These are phyloP conservation scores for Sporothrix phasma DNA, from an alignment of 2,329 filamentous ascomycete genomes.

Conservation along the genomic window DNA sequence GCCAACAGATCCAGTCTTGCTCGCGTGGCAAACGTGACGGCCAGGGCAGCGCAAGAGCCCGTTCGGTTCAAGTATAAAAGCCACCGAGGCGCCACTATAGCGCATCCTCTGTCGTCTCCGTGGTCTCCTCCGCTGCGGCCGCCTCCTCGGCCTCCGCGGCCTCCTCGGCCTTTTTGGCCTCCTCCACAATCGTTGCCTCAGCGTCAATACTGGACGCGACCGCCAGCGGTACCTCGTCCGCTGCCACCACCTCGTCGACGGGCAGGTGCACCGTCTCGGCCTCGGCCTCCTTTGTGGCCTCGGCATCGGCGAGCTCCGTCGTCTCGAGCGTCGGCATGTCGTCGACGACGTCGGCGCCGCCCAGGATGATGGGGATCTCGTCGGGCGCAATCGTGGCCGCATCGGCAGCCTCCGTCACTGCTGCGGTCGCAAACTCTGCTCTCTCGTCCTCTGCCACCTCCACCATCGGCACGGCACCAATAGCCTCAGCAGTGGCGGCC, in stretches of 20 bases:
- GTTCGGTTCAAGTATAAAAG: neutral
- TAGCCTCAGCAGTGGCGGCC: neutral
- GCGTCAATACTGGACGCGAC: constrained; percentile 9
- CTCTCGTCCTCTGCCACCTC: neutral
- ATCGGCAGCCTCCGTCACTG: neutral
- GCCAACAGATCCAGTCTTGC: neutral
- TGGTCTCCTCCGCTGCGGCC: neutral
- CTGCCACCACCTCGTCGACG: constrained; percentile 18
- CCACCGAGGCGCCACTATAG: neutral
- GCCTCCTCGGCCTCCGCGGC: neutral
- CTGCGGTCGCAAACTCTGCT: neutral
- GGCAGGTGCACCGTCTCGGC: constrained; percentile 16
- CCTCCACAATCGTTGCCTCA: neutral
- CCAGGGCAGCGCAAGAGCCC: neutral
- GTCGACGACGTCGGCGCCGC: constrained; percentile 18
- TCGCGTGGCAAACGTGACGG: neutral
- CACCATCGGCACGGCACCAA: constrained; percentile 12
- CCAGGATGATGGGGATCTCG: constrained; percentile 27
- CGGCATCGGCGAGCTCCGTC: constrained; percentile 20
- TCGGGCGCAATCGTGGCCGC: constrained; percentile 17
- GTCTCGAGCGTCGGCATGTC: constrained; percentile 8
- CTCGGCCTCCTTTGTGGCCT: neutral
- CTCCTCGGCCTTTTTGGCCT: neutral
- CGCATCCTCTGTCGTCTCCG: neutral
- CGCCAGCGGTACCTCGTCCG: constrained; percentile 13